phyloP scores from a whole-genome alignment of 495 filamentous ascomycete species.

The Pyrenula massariospora region DNA sequence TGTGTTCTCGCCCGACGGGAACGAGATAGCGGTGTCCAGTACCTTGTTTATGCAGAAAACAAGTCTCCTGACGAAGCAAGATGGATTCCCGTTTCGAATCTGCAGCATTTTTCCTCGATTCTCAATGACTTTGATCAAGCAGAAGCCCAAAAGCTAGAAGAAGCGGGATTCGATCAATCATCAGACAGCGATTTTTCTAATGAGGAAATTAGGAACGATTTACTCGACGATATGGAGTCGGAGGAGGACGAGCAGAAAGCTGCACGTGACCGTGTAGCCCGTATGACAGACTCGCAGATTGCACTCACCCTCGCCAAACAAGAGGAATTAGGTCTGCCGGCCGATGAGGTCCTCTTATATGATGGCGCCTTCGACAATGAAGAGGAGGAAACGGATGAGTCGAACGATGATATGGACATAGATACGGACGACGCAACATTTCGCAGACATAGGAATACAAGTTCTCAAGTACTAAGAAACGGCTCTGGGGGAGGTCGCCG shows the following conservation, averaged over 20 bases:
- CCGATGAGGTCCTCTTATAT: slow-evolving; percentile 44
- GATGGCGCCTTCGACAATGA: slow-evolving; percentile 19
- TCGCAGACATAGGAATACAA: neutral
- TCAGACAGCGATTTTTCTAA: neutral
- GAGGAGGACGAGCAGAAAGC: slow-evolving; percentile 18
- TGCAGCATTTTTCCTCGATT: slow-evolving; percentile 9
- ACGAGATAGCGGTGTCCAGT: slow-evolving; percentile 31
- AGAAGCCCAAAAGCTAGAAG: slow-evolving; percentile 28
- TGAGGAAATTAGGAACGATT: slow-evolving; percentile 18
- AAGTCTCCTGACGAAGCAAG: slow-evolving; percentile 30
- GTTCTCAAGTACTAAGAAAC: neutral
- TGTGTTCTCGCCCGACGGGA: slow-evolving; percentile 27
- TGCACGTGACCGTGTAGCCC: slow-evolving; percentile 12
- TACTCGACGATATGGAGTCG: slow-evolving; percentile 20
- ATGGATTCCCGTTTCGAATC: slow-evolving; percentile 28
- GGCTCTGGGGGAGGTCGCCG: neutral
- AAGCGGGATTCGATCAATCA: slow-evolving; percentile 4
- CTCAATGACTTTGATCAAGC: neutral
- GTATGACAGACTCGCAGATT: slow-evolving; percentile 44
- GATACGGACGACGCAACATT: neutral
- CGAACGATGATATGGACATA: neutral
- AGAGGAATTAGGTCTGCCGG: slow-evolving; percentile 50
- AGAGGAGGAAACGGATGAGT: neutral
- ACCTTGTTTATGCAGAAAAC: slow-evolving; percentile 36
- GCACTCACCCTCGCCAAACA: slow-evolving; percentile 52